phyloP scores from a whole-genome alignment of 2,329 filamentous ascomycete species.

The Calonectria naviculata region DNA sequence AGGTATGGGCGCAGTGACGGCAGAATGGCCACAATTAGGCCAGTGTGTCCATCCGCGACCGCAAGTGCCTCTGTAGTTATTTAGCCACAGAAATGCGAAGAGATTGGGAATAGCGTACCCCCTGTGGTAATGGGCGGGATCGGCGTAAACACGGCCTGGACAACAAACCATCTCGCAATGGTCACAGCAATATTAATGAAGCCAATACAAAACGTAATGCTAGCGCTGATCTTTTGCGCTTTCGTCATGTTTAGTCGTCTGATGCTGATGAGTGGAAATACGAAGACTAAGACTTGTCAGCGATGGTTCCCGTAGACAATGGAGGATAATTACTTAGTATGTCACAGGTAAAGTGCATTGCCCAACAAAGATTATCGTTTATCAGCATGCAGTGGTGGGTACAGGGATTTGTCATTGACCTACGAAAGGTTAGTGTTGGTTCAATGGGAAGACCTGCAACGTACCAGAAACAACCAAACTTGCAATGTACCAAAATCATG shows the following conservation, averaged over 20 bases:
- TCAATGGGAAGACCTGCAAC: too few relatives aligned
- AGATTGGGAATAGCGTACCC: not conserved
- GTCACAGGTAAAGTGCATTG: not conserved
- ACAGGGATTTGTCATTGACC: not conserved
- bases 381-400: not conserved
- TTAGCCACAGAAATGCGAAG: not conserved
- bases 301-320: not conserved
- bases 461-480: not conserved
- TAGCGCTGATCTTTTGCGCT: conserved; percentile 3
- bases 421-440: not conserved
- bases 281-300: not conserved
- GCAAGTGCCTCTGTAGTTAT: not conserved
- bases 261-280: not conserved
- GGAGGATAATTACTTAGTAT: not conserved
- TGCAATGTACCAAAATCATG: not conserved
- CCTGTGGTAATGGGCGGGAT: not conserved
- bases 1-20: conserved; percentile 6
- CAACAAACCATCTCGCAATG: conserved; percentile 3
- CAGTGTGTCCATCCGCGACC: not conserved
- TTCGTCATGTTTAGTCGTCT: conserved; percentile 1
- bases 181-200: conserved; percentile 7
- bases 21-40: not conserved
- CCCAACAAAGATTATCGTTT: conserved; percentile 3
- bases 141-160: not conserved
- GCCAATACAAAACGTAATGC: not conserved